Percentiles rank a stretch among this genome's conserved stretches.
These are phyloP conservation scores for Keithomyces neogunnii DNA, from an alignment of 2,329 filamentous ascomycete genomes.

Conservation along the genomic window DNA sequence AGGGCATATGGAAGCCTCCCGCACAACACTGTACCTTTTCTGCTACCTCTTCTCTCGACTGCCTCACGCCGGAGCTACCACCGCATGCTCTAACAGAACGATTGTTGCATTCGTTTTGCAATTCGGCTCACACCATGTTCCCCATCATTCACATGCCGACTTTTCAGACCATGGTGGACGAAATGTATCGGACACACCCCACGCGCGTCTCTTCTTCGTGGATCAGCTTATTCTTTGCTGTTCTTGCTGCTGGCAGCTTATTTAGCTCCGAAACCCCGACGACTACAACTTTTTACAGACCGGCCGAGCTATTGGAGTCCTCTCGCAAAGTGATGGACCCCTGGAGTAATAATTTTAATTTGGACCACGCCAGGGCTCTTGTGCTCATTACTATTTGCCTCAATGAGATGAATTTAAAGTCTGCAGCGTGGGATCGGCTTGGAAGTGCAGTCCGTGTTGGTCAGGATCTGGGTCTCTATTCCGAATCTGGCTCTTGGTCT, in stretches of 20 bases:
- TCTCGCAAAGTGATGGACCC: conserved; percentile 65
- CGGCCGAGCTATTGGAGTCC: conserved; percentile 60
- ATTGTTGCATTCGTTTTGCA: conserved; percentile 67
- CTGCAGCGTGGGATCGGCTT: conserved; percentile 79
- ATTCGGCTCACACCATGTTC: conserved; percentile 68
- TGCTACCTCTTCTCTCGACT: conserved; percentile 39
- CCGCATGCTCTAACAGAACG: conserved; percentile 60
- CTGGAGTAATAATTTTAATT: conserved; percentile 68
- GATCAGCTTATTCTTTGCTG: conserved; percentile 71
- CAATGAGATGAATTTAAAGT: conserved; percentile 78
- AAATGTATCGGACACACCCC: conserved; percentile 62
- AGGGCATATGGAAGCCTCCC: conserved; percentile 73
- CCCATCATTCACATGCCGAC: conserved; percentile 85
- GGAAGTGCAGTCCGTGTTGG: conserved; percentile 70
- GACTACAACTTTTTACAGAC: conserved; percentile 41
- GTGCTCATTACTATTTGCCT: conserved; percentile 72
- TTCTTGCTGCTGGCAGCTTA: conserved; percentile 74
- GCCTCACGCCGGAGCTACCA: conserved; percentile 57
- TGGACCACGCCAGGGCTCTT: conserved; percentile 67
- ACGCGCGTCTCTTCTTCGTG: conserved; percentile 55
- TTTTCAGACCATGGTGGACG: conserved; percentile 68
- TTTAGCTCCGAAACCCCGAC: conserved; percentile 51
- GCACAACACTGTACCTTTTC: conserved; percentile 50
- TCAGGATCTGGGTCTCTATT: conserved; percentile 76
- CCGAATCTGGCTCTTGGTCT: conserved; percentile 64